A percentile compares a stretch with the other conserved stretches of the same genome.
These are phyloP conservation scores for Phytophthora sp. DNA, from an alignment of 352 stramenopile genomes.

Conservation along the genomic window DNA sequence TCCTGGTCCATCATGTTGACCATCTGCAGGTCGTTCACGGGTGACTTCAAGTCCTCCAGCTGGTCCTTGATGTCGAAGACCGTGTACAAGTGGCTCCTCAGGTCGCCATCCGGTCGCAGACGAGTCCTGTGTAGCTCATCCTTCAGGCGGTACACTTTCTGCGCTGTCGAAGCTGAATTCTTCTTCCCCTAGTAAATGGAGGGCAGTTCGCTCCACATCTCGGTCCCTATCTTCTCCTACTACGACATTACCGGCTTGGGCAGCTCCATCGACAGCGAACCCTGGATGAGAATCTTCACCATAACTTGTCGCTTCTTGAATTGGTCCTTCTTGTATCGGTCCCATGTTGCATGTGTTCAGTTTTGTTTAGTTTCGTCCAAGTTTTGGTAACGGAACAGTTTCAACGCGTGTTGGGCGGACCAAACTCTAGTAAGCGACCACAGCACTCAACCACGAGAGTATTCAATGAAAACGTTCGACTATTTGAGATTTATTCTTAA, in stretches of 20 bases:
- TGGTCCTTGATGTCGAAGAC: slow-evolving; percentile 9
- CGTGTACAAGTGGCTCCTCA: slow-evolving; percentile 17
- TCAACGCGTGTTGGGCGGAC: too few relatives aligned
- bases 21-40: slow-evolving; percentile 3
- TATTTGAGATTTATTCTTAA: too few relatives aligned
- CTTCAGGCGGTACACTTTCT: slow-evolving; percentile 25
- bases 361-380: too few relatives aligned
- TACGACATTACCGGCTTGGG: slow-evolving; percentile 17
- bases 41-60: background rate
- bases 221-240: slow-evolving; percentile 17
- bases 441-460: too few relatives aligned
- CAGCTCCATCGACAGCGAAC: slow-evolving; percentile 14
- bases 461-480: too few relatives aligned
- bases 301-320: slow-evolving; percentile 16
- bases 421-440: too few relatives aligned
- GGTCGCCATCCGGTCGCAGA: slow-evolving; percentile 11
- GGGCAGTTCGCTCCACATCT: slow-evolving; percentile 13
- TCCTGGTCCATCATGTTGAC: background rate
- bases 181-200: slow-evolving; percentile 17
- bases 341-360: too few relatives aligned
- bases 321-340: background rate
- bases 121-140: slow-evolving; percentile 15
- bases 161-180: slow-evolving; percentile 7
- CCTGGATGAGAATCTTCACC: slow-evolving; percentile 19
- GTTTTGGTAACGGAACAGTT: too few relatives aligned